phyloP scores from a whole-genome alignment of 2,329 filamentous ascomycete species.

The Trichoderma harzianum region DNA sequence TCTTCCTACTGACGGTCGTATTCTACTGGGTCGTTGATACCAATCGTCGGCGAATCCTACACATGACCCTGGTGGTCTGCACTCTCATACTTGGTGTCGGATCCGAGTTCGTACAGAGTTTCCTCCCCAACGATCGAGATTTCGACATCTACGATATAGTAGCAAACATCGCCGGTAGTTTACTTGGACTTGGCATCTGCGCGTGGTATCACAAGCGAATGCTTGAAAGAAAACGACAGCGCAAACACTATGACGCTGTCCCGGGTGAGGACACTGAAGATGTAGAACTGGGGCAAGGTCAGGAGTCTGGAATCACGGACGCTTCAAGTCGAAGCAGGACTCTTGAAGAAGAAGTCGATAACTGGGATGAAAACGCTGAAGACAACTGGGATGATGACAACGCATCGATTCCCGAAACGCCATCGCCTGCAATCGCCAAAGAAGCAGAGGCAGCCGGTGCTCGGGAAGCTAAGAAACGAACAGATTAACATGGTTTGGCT shows the following conservation, averaged over 20 bases:
- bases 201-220: conserved; percentile 94
- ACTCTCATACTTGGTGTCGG: conserved; percentile 68
- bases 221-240: conserved; percentile 78
- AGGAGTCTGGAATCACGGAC: conserved; percentile 62
- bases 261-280: conserved; percentile 63
- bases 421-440: conserved; percentile 20
- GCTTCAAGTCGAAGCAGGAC: conserved; percentile 33
- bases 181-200: conserved; percentile 68
- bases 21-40: conserved; percentile 99
- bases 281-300: conserved; percentile 72
- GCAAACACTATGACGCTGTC: conserved; percentile 68
- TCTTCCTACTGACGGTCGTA: conserved; percentile 79
- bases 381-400: conserved; percentile 58
- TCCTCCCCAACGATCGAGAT: conserved; percentile 68
- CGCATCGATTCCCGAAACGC: conserved; percentile 24
- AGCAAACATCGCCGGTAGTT: conserved; percentile 79
- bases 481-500: conserved; percentile 26
- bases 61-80: conserved; percentile 78
- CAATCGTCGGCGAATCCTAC: conserved; percentile 75
- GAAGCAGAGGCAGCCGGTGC: conserved; percentile 27
- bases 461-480: conserved; percentile 34
- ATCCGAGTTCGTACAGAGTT: conserved; percentile 70
- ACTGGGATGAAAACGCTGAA: conserved; percentile 83
- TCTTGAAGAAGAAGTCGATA: conserved; percentile 81
- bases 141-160: conserved; percentile 82